Conservation (phyloP, 2,329 filamentous ascomycete genomes). For the Lachnellula occidentalis region DNA sequence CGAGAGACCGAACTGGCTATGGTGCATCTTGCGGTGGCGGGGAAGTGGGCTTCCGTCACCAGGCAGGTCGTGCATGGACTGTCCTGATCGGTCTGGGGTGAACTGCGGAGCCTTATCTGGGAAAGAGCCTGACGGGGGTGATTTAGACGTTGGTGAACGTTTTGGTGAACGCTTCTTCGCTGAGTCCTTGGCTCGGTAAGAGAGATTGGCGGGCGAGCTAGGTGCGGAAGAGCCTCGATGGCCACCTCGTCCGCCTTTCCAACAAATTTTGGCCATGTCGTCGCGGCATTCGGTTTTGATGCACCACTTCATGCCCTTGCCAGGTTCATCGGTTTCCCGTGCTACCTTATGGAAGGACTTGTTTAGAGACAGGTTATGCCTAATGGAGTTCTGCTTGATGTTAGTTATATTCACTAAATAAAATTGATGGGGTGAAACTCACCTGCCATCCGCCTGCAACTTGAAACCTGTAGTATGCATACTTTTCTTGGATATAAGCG, state of each 20-base stretch:
- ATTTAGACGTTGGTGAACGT: constrained; percentile 45
- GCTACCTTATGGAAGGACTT: constrained; percentile 93
- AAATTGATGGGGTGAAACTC: constrained; percentile 31
- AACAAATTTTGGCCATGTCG: constrained; percentile 63
- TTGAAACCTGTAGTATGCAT: constrained; percentile 86
- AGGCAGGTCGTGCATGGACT: constrained; percentile 28
- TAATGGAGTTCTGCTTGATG: constrained; percentile 73
- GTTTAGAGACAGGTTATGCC: constrained; percentile 92
- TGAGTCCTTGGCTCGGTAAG: constrained; percentile 50
- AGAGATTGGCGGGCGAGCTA: constrained; percentile 54
- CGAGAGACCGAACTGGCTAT: constrained; percentile 41
- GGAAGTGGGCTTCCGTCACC: constrained; percentile 57
- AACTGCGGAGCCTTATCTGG: constrained; percentile 41
- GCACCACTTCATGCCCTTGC: constrained; percentile 99
- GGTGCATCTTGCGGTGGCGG: constrained; percentile 42
- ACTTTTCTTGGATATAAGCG: constrained; percentile 82
- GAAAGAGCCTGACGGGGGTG: constrained; percentile 49
- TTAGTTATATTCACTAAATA: constrained; percentile 23
- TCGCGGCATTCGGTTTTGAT: constrained; percentile 79
- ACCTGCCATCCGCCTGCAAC: constrained; percentile 81
- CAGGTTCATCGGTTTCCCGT: constrained; percentile 86
- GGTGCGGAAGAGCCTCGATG: constrained; percentile 65
- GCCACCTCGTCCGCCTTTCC: constrained; percentile 55
- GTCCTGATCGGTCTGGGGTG: constrained; percentile 52
- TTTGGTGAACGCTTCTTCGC: constrained; percentile 52